Base-by-base conservation (phyloP, 305 asterid species). In the Fraxinus albicans region DNA sequence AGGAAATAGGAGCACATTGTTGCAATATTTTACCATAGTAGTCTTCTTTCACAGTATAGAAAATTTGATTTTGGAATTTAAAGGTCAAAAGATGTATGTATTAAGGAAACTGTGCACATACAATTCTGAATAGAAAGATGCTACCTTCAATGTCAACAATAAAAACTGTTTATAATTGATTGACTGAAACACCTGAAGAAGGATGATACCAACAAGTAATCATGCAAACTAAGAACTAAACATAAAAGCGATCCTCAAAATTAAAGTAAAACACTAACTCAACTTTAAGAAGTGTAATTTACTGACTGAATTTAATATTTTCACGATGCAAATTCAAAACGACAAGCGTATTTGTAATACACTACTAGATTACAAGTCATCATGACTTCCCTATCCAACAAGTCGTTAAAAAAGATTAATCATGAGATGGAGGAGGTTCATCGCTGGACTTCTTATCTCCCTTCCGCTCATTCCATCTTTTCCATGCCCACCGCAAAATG, bases 401-500 rank as follows among this genome's bases (percentile, higher is more conserved):
- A 76, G 58, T 12, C 53, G 74, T 81, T 27, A 8, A 70, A 21
- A 67, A 78, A 10, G 78, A 76, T 86, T 90, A 90, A 73, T 91
- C 96, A 31, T 40, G 42, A 36, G 86, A 3, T 0, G 95, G 91
- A 31, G 96, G 89, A 79, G 92, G 90, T 77, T 88, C 90, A 31
- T 88, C 91, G 10, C 82, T 88, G 0, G 97, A 80, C 87, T 86
- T 89, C 92, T 90, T 91, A 63, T 82, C 89, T 13, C 91, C 90
- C 86, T 85, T 93, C 81, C 92, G 85, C 73, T 95, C 98, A 2
- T 94, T 95, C 98, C 98, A 95, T 82, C 93, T 89, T 50, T 79
- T 84, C 98, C 97, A 95, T n/a, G 97, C 98, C 99, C 99, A 94
- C 87, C 89, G 90, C 87, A 90, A 63, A 73, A 95, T 81, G 84